phyloP scores from a whole-genome alignment of 805 yeast genomes.

The Clavispora fructus region DNA sequence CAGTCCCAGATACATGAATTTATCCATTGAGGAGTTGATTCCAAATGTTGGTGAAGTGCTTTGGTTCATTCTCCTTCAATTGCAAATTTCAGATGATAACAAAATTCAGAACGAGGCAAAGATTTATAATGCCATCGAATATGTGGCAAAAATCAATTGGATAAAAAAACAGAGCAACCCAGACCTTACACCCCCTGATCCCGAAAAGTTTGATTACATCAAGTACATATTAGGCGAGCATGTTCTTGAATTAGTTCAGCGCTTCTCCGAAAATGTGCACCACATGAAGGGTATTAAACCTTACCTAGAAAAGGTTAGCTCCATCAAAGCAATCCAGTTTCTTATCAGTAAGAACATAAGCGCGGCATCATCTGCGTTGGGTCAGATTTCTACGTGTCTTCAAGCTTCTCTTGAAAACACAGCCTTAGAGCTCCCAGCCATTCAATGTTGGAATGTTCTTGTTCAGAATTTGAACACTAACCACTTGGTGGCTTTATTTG shows the following conservation, averaged over 20 bases:
- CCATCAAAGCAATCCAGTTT: conserved; percentile 69
- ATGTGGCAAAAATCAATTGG: conserved; percentile 28
- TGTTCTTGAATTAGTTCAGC: conserved; percentile 70
- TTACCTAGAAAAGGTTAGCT: conserved; percentile 61
- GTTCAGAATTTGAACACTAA: conserved; percentile 51
- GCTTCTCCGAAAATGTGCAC: conserved; percentile 74
- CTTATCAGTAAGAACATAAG: conserved; percentile 55
- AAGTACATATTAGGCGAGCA: conserved; percentile 42
- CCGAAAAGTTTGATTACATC: conserved; percentile 19
- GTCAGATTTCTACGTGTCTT: conserved; percentile 81
- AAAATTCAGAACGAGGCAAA: conserved; percentile 26
- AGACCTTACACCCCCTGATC: conserved; percentile 4
- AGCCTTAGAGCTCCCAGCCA: conserved; percentile 54
- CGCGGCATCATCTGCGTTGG: conserved; percentile 52
- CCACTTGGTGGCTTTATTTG: conserved; percentile 62
- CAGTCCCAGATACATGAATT: conserved; percentile 41
- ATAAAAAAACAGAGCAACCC: conserved; percentile 7
- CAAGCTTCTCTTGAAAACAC: conserved; percentile 69
- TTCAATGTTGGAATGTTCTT: conserved; percentile 65
- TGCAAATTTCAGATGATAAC: conserved; percentile 26
- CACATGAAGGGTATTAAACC: conserved; percentile 69
- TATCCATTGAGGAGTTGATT: conserved; percentile 29
- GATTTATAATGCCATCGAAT: conserved; percentile 40
- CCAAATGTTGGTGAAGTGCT: conserved; percentile 35
- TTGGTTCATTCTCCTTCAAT: conserved; percentile 30